Evolutionary conservation across 108 stramenopile genomes (phyloP).

Genomic region (Schizochytrium sp.): DNA sequence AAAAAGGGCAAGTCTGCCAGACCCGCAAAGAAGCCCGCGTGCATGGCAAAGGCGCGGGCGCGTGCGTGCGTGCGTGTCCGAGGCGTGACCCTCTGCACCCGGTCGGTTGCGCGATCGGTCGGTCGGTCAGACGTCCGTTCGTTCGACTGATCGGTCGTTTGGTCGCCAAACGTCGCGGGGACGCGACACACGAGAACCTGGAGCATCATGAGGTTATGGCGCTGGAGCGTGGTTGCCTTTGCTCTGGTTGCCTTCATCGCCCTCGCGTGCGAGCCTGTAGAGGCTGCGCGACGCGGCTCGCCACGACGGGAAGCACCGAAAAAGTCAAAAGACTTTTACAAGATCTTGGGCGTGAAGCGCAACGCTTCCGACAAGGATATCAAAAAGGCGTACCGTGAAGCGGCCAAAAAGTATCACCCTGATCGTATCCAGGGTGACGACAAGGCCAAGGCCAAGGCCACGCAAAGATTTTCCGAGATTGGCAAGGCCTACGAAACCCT

Average conservation of each 20-base stretch:
- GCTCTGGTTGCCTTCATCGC: background rate
- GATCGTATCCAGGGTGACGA: conserved; percentile 15
- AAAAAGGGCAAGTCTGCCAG: no score
- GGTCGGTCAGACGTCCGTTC: no score
- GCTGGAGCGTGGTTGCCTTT: background rate
- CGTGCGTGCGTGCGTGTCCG: no score
- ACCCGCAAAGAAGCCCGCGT: no score
- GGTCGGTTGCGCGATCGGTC: no score
- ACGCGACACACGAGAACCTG: no score
- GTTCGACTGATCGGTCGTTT: no score
- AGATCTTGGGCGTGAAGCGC: background rate
- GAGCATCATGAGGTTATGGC: background rate
- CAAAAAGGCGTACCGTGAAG: conserved; percentile 19
- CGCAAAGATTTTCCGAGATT: conserved; percentile 55
- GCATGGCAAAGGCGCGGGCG: no score
- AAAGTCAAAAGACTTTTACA: conserved; percentile 15
- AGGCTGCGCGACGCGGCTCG: background rate
- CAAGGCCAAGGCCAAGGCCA: conserved; percentile 25
- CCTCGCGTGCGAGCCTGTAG: background rate
- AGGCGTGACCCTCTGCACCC: no score
- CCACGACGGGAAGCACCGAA: background rate
- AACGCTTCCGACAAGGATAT: conserved; percentile 13
- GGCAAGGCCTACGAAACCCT: conserved; percentile 84
- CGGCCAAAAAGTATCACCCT: conserved; percentile 26
- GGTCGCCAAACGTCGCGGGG: no score